Conservation (phyloP, 2,329 filamentous ascomycete species). For the Alternaria atra region DNA sequence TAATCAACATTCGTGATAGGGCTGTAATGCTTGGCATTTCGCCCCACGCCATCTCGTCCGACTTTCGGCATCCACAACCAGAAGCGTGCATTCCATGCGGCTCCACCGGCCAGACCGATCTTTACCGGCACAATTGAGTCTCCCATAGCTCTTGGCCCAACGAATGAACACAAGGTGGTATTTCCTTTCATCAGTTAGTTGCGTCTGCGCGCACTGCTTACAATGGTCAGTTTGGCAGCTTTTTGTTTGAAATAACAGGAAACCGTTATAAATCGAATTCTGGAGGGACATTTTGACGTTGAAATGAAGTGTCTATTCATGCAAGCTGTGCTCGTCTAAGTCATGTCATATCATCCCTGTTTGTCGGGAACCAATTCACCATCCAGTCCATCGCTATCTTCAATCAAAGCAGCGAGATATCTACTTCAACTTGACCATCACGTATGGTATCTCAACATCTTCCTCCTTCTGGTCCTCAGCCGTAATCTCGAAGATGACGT, state of each 20-base stretch:
- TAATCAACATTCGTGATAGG: constrained; percentile 43
- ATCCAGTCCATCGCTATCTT: not conserved
- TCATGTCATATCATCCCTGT: constrained; percentile 1
- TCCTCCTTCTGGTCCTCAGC: constrained; percentile 88
- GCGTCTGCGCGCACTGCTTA: too few relatives aligned
- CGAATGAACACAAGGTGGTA: not conserved
- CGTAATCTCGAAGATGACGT: constrained; percentile 94
- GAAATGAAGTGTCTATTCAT: constrained; percentile 22
- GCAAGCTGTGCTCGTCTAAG: constrained; percentile 34
- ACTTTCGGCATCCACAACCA: constrained; percentile 27
- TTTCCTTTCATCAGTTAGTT: not conserved
- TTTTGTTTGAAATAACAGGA: not conserved
- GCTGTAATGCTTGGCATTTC: constrained; percentile 36
- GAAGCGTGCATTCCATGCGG: constrained; percentile 1
- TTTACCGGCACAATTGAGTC: not conserved
- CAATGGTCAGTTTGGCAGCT: not conserved
- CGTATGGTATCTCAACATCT: constrained; percentile 96
- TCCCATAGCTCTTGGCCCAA: not conserved
- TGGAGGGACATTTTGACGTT: not conserved
- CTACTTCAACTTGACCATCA: constrained; percentile 80
- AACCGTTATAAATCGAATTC: not conserved
- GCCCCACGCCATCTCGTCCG: constrained; percentile 35
- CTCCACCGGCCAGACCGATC: not conserved
- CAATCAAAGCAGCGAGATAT: not conserved
- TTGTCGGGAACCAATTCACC: not conserved